These are phyloP conservation scores for Paramecium biaurelia DNA, from an alignment of 73 alveolate genomes.

Conservation along the genomic window DNA sequence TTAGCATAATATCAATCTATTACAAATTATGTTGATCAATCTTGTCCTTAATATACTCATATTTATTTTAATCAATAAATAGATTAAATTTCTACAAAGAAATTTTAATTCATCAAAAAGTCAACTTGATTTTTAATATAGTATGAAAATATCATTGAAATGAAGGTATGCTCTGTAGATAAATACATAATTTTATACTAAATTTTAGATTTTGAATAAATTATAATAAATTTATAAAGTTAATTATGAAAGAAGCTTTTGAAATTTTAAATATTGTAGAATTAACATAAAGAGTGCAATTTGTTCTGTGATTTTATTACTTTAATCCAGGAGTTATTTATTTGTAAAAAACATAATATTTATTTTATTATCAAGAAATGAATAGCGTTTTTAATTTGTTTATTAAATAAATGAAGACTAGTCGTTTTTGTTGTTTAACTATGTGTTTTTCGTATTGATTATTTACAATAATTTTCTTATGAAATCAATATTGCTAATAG, in stretches of 20 bases:
- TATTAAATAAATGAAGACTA: not conserved
- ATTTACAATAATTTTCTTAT: not conserved
- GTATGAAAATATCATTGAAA: too few species aligned
- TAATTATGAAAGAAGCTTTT: not conserved
- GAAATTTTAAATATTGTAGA: not conserved
- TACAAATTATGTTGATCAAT: too few species aligned
- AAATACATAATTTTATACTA: not conserved
- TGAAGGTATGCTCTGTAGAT: not conserved
- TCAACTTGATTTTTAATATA: too few species aligned
- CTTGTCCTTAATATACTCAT: too few species aligned
- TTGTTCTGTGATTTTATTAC: not conserved
- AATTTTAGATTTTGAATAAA: not conserved
- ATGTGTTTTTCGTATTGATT: not conserved
- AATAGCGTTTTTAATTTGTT: not conserved
- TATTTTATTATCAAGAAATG: not conserved
- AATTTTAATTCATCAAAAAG: too few species aligned
- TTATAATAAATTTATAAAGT: not conserved
- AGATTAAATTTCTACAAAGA: not conserved
- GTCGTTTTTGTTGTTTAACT: conserved; percentile 35
- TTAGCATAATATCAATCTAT: not conserved
- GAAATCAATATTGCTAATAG: conserved; percentile 3
- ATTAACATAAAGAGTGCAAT: not conserved
- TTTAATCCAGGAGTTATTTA: not conserved
- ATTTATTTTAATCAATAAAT: not conserved
- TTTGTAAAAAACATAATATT: not conserved